Conservation (phyloP, 2,329 filamentous ascomycete genomes). For the Claviceps spartinae region DNA sequence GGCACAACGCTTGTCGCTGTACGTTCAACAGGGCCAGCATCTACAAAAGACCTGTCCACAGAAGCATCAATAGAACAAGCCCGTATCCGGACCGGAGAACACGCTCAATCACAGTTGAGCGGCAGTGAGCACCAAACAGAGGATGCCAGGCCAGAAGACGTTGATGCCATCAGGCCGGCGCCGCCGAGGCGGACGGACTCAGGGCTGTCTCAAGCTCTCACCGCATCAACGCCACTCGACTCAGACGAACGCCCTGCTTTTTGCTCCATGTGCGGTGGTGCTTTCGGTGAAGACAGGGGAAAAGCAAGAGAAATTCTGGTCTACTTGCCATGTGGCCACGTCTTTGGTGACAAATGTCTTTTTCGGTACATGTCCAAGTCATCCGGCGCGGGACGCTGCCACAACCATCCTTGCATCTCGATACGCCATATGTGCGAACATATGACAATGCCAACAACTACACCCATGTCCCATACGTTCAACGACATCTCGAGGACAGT, state of each 20-base stretch:
- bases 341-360: conserved; percentile 13
- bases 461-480: neutral
- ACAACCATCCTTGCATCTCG: conserved; percentile 5
- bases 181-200: neutral
- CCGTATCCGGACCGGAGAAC: neutral
- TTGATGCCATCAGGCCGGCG: conserved; percentile 1
- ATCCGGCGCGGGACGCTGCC: conserved; percentile 3
- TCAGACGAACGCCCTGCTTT: neutral
- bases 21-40: neutral
- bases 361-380: conserved; percentile 3
- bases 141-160: neutral
- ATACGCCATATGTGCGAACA: conserved; percentile 12
- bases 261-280: conserved; percentile 7
- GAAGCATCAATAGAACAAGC: neutral
- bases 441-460: conserved; percentile 1
- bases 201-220: conserved; percentile 1
- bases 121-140: neutral
- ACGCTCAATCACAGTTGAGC: neutral
- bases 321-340: conserved; percentile 16
- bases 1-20: neutral
- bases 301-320: conserved; percentile 7
- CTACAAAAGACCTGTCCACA: neutral
- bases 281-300: neutral
- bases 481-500: neutral
- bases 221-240: neutral